These are phyloP conservation scores for Fragaria nilgerrensis DNA, from an alignment of 306 rosid species.

Conservation along the genomic window DNA sequence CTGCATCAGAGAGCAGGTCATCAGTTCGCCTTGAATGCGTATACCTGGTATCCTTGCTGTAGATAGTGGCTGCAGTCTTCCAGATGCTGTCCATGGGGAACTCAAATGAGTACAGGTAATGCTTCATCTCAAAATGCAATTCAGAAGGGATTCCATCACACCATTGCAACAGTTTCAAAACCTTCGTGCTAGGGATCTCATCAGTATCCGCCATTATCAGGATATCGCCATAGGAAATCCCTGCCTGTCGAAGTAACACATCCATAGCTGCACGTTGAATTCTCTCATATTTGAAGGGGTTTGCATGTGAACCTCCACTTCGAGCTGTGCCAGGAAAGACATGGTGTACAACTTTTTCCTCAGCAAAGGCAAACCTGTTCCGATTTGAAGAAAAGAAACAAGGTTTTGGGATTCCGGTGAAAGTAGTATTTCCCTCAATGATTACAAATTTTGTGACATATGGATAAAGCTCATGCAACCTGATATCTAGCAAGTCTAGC, in stretches of 20 bases:
- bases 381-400: conserved; percentile 47
- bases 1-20: conserved; percentile 63
- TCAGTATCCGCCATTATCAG: conserved; percentile 80
- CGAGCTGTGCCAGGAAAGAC: conserved; percentile 49
- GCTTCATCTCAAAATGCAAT: conserved; percentile 75
- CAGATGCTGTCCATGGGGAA: conserved; percentile 90
- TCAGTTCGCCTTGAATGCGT: conserved; percentile 63
- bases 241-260: conserved; percentile 46
- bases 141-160: conserved; percentile 82
- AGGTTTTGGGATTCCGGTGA: conserved; percentile 83
- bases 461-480: conserved; percentile 83
- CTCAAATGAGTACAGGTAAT: conserved; percentile 90
- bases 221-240: conserved; percentile 63
- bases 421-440: conserved; percentile 75
- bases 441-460: conserved; percentile 66
- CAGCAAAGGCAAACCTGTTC: conserved; percentile 60
- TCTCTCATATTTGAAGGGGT: conserved; percentile 70
- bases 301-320: conserved; percentile 32
- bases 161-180: conserved; percentile 78
- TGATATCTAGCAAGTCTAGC: conserved; percentile 77
- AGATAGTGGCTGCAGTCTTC: conserved; percentile 67
- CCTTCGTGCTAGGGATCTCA: conserved; percentile 83
- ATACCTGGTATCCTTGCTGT: conserved; percentile 43
- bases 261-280: conserved; percentile 72
- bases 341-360: conserved; percentile 44